These are phyloP conservation scores for Ogataea hybrid DNA, from an alignment of 1,139 yeast species.

Conservation along the genomic window DNA sequence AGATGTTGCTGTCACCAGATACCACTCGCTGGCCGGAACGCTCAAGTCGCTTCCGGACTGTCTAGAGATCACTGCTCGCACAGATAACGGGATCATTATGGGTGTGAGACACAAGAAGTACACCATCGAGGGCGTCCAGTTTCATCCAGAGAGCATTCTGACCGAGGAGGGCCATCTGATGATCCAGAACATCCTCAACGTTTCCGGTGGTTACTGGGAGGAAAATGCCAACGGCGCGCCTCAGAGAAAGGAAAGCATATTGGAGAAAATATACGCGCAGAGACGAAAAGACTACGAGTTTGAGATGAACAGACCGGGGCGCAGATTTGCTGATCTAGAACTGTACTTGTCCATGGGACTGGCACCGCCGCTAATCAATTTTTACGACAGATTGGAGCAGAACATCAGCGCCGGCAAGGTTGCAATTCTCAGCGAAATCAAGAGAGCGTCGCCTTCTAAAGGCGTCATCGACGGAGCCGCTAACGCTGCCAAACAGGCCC, in stretches of 20 bases:
- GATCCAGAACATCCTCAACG: conserved; percentile 74
- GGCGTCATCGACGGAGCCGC: conserved; percentile 79
- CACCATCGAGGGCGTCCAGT: conserved; percentile 93
- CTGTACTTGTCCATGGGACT: conserved; percentile 56
- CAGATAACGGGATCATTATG: conserved; percentile 84
- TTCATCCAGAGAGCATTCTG: conserved; percentile 93
- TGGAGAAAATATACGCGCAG: conserved; percentile 70
- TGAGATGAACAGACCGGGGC: conserved; percentile 65
- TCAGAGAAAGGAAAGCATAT: conserved; percentile 45
- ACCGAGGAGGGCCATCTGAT: conserved; percentile 92
- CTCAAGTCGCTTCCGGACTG: conserved; percentile 67
- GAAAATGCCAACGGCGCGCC: conserved; percentile 30
- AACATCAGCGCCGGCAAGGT: conserved; percentile 35
- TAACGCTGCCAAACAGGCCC: conserved; percentile 82
- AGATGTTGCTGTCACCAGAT: conserved; percentile 88
- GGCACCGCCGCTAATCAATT: conserved; percentile 74
- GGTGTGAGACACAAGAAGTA: conserved; percentile 90
- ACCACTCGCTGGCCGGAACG: conserved; percentile 94
- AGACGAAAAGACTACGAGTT: conserved; percentile 63
- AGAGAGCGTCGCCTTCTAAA: conserved; percentile 98
- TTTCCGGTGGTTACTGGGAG: conserved; percentile 79
- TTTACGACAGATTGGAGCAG: conserved; percentile 57
- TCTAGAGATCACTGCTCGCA: conserved; percentile 81
- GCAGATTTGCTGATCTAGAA: conserved; percentile 62
- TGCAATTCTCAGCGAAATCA: conserved; percentile 83